Conservation (phyloP, 1,139 yeast genomes). For the Geotrichum cucujoidarum region DNA sequence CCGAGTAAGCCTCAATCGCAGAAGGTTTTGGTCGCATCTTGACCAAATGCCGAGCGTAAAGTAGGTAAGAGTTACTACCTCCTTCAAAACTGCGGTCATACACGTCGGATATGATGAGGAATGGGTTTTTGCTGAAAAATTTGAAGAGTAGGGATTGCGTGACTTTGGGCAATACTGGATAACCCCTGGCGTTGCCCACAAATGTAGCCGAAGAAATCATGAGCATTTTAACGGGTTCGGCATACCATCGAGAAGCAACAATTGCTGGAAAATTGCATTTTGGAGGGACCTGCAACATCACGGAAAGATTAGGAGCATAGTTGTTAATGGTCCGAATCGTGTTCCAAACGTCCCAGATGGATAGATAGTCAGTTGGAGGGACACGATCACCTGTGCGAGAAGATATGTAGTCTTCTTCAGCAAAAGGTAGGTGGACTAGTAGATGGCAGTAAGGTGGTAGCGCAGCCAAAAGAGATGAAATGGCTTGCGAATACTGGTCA, state of each 20-base stretch:
- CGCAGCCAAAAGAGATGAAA: constrained; percentile 33
- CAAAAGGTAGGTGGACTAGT: constrained; percentile 41
- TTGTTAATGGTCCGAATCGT: constrained; percentile 51
- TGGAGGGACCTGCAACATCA: constrained; percentile 53
- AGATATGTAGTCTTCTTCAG: constrained; percentile 39
- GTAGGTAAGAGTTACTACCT: constrained; percentile 45
- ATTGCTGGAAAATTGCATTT: constrained; percentile 41
- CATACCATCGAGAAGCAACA: constrained; percentile 53
- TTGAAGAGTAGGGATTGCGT: constrained; percentile 46
- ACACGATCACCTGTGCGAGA: constrained; percentile 31
- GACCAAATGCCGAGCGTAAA: constrained; percentile 50
- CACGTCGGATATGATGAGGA: constrained; percentile 35
- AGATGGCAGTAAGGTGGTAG: constrained; percentile 33
- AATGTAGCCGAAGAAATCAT: constrained; percentile 51
- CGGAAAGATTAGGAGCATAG: constrained; percentile 48
- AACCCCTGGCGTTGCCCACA: constrained; percentile 52
- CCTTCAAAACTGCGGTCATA: constrained; percentile 36
- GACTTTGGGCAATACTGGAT: constrained; percentile 56
- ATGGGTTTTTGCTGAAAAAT: constrained; percentile 36
- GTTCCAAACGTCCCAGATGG: constrained; percentile 71
- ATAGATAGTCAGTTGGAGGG: constrained; percentile 48
- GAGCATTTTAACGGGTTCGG: constrained; percentile 58
- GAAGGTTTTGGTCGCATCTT: constrained; percentile 36
- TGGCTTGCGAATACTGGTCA: constrained; percentile 45
- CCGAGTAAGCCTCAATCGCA: constrained; percentile 36